A percentile compares a stretch with the other conserved stretches of the same genome.
These are phyloP conservation scores for Macaranga tanarius DNA, from an alignment of 441 rosid species.

Conservation along the genomic window DNA sequence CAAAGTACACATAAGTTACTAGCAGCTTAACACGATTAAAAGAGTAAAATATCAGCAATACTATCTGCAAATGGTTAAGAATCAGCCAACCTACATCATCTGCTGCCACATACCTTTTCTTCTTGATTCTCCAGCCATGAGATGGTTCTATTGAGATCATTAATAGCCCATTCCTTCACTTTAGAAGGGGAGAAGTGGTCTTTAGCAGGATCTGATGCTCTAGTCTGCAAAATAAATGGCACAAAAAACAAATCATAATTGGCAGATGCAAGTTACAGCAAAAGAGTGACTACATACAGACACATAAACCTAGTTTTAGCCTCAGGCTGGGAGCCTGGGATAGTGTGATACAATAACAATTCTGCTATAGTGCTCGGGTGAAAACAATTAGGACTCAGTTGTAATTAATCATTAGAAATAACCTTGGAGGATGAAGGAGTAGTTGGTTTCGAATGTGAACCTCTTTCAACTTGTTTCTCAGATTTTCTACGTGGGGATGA, in stretches of 20 bases:
- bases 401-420: constrained; percentile 18
- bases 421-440: constrained; percentile 52
- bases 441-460: constrained; percentile 37
- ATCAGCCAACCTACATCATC: constrained; percentile 14
- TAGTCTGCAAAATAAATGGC: constrained; percentile 37
- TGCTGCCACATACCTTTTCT: constrained; percentile 59
- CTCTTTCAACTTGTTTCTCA: constrained; percentile 45
- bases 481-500: constrained; percentile 35
- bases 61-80: background rate
- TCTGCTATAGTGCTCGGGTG: background rate
- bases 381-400: background rate
- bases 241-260: constrained; percentile 18
- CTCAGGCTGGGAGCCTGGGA: background rate
- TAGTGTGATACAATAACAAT: background rate
- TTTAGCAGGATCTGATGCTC: constrained; percentile 30
- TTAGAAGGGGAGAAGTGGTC: constrained; percentile 47
- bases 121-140: constrained; percentile 83
- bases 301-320: background rate
- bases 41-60: constrained; percentile 13
- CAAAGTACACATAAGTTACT: background rate
- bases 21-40: background rate
- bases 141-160: constrained; percentile 69
- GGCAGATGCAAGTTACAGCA: constrained; percentile 10
- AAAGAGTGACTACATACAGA: background rate
- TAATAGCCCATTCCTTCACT: constrained; percentile 74